phyloP scores from a whole-genome alignment of 1,284 basidiomycete genomes.

The Ceratobasidium sp. region DNA sequence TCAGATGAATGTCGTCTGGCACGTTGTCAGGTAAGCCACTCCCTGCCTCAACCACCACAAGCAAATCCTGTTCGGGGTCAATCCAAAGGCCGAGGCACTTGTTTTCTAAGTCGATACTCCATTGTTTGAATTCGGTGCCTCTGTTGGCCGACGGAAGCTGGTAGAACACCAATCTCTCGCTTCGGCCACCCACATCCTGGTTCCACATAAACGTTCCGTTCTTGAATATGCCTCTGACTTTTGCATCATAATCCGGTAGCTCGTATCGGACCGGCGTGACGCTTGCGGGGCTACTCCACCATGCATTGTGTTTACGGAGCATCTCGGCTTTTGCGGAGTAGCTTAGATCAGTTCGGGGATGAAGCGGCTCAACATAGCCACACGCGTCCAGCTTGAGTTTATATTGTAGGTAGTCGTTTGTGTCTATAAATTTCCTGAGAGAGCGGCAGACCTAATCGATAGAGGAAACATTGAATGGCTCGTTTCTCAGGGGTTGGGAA shows the following conservation, averaged over 20 bases:
- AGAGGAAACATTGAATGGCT: neutral
- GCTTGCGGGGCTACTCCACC: neutral
- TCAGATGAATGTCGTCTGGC: neutral
- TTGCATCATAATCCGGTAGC: neutral
- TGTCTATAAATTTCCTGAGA: neutral
- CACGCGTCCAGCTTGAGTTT: conserved; percentile 15
- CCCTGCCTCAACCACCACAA: neutral
- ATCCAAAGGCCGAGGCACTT: neutral
- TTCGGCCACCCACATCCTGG: neutral
- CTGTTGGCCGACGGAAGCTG: conserved; percentile 18
- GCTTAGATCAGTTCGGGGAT: conserved; percentile 3
- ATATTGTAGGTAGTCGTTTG: conserved; percentile 1
- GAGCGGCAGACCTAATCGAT: neutral
- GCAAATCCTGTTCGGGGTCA: conserved; percentile 3
- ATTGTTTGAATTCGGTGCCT: conserved; percentile 1
- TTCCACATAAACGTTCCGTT: neutral
- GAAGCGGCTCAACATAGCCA: conserved; percentile 3
- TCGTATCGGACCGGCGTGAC: neutral
- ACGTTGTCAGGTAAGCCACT: no score
- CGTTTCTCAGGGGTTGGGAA: no score
- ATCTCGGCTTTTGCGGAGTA: conserved; percentile 4
- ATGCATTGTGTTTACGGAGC: neutral
- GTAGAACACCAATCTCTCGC: neutral
- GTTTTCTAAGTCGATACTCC: neutral
- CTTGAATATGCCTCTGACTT: neutral